A percentile compares a stretch with the other conserved stretches of the same genome.
phyloP scores from a whole-genome alignment of 345 rosid genomes.

The Gossypium australe region DNA sequence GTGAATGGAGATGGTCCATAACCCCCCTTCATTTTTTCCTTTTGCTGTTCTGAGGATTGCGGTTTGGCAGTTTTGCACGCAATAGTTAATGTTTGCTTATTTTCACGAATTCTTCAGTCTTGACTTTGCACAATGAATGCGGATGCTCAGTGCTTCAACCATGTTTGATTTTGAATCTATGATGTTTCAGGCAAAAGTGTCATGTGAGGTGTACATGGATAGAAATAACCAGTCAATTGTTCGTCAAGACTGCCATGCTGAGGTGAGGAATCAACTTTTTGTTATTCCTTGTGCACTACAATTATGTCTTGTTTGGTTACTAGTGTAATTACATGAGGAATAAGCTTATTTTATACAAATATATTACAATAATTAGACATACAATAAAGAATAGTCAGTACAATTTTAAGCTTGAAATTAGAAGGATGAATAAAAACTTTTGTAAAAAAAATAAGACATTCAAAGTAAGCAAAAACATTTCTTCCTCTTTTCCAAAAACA shows the following conservation, averaged over 20 bases:
- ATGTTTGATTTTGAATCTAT: background rate
- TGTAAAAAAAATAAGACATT: no score
- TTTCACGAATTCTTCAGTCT: background rate
- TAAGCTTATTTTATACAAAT: no score
- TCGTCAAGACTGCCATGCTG: constrained; percentile 54
- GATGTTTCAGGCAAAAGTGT: constrained; percentile 55
- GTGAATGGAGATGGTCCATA: background rate
- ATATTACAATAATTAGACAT: no score
- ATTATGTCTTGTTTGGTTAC: no score
- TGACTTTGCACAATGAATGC: background rate
- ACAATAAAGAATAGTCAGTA: no score
- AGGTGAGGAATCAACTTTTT: constrained; percentile 37
- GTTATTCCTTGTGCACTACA: background rate
- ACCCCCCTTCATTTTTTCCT: background rate
- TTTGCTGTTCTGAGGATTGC: background rate
- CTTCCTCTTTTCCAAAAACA: no score
- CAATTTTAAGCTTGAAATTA: no score
- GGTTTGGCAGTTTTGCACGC: background rate
- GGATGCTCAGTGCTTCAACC: background rate
- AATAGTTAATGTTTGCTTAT: background rate
- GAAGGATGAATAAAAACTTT: no score
- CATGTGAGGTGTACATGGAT: constrained; percentile 69
- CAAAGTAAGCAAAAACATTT: no score
- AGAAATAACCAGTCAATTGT: constrained; percentile 51
- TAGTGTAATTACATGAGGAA: no score